Percentiles rank a stretch among this genome's conserved stretches.
phyloP scores from a whole-genome alignment of 495 filamentous ascomycete species.

The Physcia stellaris region DNA sequence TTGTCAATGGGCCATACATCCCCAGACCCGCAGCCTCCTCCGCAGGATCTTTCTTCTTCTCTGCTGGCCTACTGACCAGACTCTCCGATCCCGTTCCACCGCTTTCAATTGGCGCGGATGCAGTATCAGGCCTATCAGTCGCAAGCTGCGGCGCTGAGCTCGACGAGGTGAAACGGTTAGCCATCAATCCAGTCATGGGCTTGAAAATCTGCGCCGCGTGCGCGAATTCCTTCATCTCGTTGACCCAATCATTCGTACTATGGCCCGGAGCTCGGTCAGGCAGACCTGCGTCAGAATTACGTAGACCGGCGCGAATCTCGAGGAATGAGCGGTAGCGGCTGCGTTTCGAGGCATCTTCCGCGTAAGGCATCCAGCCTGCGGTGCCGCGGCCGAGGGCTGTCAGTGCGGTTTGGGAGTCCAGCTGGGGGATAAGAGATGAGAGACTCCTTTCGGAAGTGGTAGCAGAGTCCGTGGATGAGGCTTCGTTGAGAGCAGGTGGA shows the following conservation, averaged over 20 bases:
- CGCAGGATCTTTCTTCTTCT: conserved; percentile 63
- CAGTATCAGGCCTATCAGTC: conserved; percentile 28
- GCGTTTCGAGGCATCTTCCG: conserved; percentile 66
- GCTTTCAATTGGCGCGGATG: conserved; percentile 11
- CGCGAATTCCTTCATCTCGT: conserved; percentile 75
- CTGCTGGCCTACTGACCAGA: conserved; percentile 39
- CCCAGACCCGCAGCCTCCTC: conserved; percentile 80
- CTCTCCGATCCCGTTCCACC: conserved; percentile 20
- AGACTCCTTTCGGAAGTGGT: conserved; percentile 47
- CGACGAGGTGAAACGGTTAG: conserved; percentile 65
- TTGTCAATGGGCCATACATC: conserved; percentile 85
- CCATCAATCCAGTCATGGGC: conserved; percentile 83
- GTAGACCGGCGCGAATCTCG: conserved; percentile 58
- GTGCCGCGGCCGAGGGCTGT: conserved; percentile 63
- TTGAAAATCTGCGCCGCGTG: conserved; percentile 86
- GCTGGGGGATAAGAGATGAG: conserved; percentile 51
- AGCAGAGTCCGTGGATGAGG: conserved; percentile 42
- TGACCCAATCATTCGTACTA: conserved; percentile 59
- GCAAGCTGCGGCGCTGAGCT: conserved; percentile 25
- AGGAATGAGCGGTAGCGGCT: conserved; percentile 68
- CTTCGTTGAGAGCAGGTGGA: conserved; percentile 63
- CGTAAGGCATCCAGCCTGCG: conserved; percentile 71
- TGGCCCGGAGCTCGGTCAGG: conserved; percentile 44
- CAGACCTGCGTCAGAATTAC: conserved; percentile 26
- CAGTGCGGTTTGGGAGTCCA: conserved; percentile 60